phyloP scores from a whole-genome alignment of 1,284 basidiomycete genomes.

The Papiliotrema laurentii region DNA sequence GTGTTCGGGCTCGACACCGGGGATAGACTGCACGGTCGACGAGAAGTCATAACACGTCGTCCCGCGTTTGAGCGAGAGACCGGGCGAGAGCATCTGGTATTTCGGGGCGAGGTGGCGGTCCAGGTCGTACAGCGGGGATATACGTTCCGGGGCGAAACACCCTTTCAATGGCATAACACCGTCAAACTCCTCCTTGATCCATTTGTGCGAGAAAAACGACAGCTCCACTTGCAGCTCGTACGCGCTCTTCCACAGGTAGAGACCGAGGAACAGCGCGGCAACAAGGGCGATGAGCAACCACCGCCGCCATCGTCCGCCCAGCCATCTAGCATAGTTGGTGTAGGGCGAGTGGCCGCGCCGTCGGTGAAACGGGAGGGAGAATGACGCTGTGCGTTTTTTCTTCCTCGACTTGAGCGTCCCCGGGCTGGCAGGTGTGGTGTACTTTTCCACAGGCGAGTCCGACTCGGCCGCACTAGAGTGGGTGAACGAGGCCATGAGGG shows the following conservation, averaged over 20 bases:
- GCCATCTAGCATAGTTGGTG: constrained; percentile 1
- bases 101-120: constrained; percentile 60
- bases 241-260: constrained; percentile 55
- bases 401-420: constrained; percentile 11
- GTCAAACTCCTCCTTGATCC: constrained; percentile 65
- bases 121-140: constrained; percentile 64
- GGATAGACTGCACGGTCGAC: constrained; percentile 57
- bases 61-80: constrained; percentile 67
- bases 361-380: constrained; percentile 30
- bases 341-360: constrained; percentile 16
- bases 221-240: constrained; percentile 80
- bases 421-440: not conserved
- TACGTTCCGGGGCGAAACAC: constrained; percentile 59
- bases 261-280: not conserved
- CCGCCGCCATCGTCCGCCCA: not conserved
- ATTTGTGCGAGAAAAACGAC: constrained; percentile 65
- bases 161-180: constrained; percentile 53
- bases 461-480: constrained; percentile 4
- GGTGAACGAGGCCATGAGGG: constrained; percentile 1
- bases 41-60: constrained; percentile 86
- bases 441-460: constrained; percentile 9
- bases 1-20: constrained; percentile 48
- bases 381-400: constrained; percentile 22
- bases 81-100: constrained; percentile 67
- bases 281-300: constrained; percentile 3